A percentile compares a stretch with the other conserved stretches of the same genome.
Evolutionary conservation across 352 stramenopile species (phyloP).

Genomic region (Pythium rishiriense): DNA sequence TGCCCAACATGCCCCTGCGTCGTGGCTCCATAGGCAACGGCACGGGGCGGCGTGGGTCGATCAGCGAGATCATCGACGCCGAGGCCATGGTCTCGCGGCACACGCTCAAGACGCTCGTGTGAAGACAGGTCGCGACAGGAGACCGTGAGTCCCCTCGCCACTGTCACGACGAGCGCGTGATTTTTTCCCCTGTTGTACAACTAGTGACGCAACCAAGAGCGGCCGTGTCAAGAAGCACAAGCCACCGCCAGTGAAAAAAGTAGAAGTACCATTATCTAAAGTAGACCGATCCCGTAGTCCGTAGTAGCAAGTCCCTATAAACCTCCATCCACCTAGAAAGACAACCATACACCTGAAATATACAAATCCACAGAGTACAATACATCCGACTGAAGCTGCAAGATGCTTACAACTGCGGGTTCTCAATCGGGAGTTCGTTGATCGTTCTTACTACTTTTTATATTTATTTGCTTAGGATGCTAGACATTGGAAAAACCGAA

Average conservation of each 20-base stretch:
- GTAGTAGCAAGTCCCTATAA: too few relatives aligned
- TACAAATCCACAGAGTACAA: too few relatives aligned
- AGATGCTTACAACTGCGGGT: too few relatives aligned
- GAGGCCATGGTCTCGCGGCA: slow-evolving; percentile 23
- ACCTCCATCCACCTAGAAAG: not conserved
- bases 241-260: not conserved
- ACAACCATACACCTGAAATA: not conserved
- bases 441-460: too few relatives aligned
- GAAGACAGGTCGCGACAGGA: not conserved
- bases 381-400: too few relatives aligned
- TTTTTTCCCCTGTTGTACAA: too few relatives aligned
- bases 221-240: not conserved
- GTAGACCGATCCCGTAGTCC: not conserved
- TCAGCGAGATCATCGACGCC: slow-evolving; percentile 25
- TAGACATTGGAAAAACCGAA: too few relatives aligned
- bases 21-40: slow-evolving; percentile 20
- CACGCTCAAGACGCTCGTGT: slow-evolving; percentile 21
- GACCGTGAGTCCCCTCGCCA: too few relatives aligned
- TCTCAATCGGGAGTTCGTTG: too few relatives aligned
- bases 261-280: slow-evolving; percentile 1
- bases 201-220: not conserved
- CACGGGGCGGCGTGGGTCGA: slow-evolving; percentile 4
- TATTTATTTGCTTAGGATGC: too few relatives aligned
- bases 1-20: slow-evolving; percentile 1
- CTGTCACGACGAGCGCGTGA: not conserved